Conservation (phyloP, 805 yeast species). For the Hanseniaspora guilliermondii region DNA sequence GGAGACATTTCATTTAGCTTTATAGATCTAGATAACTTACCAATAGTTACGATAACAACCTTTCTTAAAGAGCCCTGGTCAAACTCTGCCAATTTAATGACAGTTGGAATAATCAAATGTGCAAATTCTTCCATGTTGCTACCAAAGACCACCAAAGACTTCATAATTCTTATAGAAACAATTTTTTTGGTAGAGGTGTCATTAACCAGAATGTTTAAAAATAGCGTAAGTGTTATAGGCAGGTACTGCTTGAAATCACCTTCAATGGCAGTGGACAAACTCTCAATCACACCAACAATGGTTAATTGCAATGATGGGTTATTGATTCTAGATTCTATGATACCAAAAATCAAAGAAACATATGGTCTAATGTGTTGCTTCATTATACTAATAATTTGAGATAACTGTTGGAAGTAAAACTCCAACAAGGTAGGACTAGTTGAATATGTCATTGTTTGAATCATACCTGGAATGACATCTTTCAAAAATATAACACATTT, state of each 20-base stretch:
- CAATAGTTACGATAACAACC: constrained; percentile 71
- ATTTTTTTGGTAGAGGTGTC: constrained; percentile 50
- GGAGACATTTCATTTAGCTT: constrained; percentile 79
- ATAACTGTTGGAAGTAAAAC: constrained; percentile 78
- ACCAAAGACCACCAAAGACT: constrained; percentile 77
- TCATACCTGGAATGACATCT: constrained; percentile 77
- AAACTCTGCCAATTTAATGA: constrained; percentile 68
- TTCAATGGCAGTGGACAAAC: constrained; percentile 72
- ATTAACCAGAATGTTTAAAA: constrained; percentile 63
- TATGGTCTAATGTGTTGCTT: constrained; percentile 83
- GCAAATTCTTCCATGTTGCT: constrained; percentile 76
- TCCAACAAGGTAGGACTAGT: constrained; percentile 72
- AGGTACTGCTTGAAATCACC: constrained; percentile 83
- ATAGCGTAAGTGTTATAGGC: constrained; percentile 61
- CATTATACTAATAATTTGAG: constrained; percentile 66
- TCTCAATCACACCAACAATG: constrained; percentile 67
- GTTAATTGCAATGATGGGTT: constrained; percentile 58
- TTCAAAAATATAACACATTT: constrained; percentile 83
- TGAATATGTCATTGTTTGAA: constrained; percentile 60
- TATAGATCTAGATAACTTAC: constrained; percentile 62
- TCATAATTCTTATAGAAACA: constrained; percentile 60
- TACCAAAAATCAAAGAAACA: constrained; percentile 58
- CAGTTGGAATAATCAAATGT: constrained; percentile 75
- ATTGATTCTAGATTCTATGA: constrained; percentile 62
- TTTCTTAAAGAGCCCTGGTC: constrained; percentile 47